Base-by-base conservation (phyloP, 2,329 filamentous ascomycete species). In the Stenocarpella maydis region DNA sequence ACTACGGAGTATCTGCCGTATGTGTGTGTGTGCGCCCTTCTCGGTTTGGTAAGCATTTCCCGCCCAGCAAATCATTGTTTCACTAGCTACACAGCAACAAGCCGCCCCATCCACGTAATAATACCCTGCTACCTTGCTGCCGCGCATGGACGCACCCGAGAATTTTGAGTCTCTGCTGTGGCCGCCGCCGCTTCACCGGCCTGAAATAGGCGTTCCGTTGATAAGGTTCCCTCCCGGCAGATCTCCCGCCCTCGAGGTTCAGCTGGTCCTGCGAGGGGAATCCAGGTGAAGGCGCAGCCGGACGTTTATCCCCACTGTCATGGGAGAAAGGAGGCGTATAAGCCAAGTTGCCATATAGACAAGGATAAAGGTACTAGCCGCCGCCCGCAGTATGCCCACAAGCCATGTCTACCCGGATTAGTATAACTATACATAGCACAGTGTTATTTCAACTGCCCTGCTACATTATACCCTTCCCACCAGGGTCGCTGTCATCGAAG, bases 211-310 rank as follows among this genome's bases (percentile, higher is more conserved):
- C 43, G 28, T 49, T 63, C 3, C 12, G 43, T 49, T 26, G n/a
- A n/a, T n/a, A 37, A 26, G 43, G 58, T 37, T 63, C n/a, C n/a
- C 9, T 63, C 26, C 58, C 26, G 58, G 58, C 28, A 63, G 43
- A 63, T 63, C 58, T 37, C 58, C 58, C 58, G 58, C 28, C 24
- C n/a, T 15, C 7, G 28, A 7, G 26, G 26, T 47, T 17, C 55
- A 61, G 55, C 41, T 17, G 26, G 47, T 21, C 15, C 41, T 41
- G 5, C 34, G n/a, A 58, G 37, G 54, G 54, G 37, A 28, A 28
- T 37, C 37, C 15, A 43, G 15, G 1, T 9, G 12, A 41, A 4
- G 14, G 15, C 6, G 24, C 19, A 15, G 31, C 8, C 24, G 4
- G 19, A 31, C 53, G 8, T 9, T 58, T 9, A n/a, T 19, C 21